A percentile compares a stretch with the other conserved stretches of the same genome.
These are phyloP conservation scores for Piper longum DNA, from an alignment of 164 flowering plant genomes.

Conservation along the genomic window DNA sequence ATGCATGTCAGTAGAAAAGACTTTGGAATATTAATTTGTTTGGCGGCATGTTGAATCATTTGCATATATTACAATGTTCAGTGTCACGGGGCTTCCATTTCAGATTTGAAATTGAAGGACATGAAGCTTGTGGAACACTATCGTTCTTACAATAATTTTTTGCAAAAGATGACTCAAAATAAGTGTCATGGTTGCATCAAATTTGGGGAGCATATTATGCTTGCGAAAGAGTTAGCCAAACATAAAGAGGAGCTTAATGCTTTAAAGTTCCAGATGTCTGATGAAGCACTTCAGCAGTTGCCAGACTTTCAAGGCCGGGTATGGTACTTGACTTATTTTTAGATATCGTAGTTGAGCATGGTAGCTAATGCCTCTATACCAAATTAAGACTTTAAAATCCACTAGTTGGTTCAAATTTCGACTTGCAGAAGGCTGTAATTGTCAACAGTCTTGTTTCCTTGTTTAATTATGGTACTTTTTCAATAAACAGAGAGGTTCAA, in stretches of 20 bases:
- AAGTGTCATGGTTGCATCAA: slow-evolving; percentile 86
- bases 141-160: slow-evolving; percentile 36
- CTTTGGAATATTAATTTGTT: too few species aligned
- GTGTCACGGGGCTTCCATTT: slow-evolving; percentile 1
- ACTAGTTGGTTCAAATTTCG: neutral
- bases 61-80: neutral
- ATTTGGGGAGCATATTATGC: slow-evolving; percentile 56
- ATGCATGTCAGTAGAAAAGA: neutral
- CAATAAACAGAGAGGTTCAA: neutral
- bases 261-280: slow-evolving; percentile 75
- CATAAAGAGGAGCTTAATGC: slow-evolving; percentile 62
- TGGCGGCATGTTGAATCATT: neutral
- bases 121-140: slow-evolving; percentile 50
- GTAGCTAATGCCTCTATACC: neutral
- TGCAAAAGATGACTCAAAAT: slow-evolving; percentile 63
- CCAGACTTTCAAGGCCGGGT: slow-evolving; percentile 99
- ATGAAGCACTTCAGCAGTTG: slow-evolving; percentile 98
- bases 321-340: slow-evolving; percentile 6
- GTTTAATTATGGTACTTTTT: neutral
- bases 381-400: neutral
- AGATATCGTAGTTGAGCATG: too few species aligned
- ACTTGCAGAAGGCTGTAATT: neutral
- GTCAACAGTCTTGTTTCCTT: neutral
- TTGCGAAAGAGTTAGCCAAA: slow-evolving; percentile 39
- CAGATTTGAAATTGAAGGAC: slow-evolving; percentile 87